These are phyloP conservation scores for Gossypium gossypioides DNA, from an alignment of 441 rosid genomes.

Conservation along the genomic window DNA sequence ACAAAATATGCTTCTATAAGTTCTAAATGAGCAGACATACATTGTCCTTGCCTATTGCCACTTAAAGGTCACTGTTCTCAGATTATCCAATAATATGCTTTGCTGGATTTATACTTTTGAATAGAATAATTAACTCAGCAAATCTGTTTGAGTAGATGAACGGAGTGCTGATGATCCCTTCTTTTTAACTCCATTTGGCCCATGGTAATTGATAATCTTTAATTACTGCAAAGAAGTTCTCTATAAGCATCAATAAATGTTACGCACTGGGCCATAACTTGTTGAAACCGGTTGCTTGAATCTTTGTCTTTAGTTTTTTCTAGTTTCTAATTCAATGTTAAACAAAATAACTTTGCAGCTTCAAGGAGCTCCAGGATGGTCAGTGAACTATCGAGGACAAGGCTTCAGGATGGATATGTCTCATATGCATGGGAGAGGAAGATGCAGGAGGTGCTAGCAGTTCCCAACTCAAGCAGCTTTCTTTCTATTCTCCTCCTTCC, in stretches of 20 bases:
- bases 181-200: neutral
- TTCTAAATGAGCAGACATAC: neutral
- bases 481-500: constrained; percentile 83
- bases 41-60: neutral
- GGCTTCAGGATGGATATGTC: constrained; percentile 84
- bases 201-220: neutral
- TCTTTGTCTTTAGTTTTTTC: neutral
- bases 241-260: neutral
- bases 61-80: neutral
- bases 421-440: constrained; percentile 70
- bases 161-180: neutral
- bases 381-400: constrained; percentile 52
- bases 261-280: neutral
- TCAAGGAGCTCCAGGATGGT: constrained; percentile 72
- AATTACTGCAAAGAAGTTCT: neutral
- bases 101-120: neutral
- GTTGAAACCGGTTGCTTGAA: neutral
- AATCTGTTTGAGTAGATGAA: neutral
- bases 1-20: neutral
- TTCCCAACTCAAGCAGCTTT: constrained; percentile 77
- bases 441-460: constrained; percentile 54
- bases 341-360: constrained; percentile 28
- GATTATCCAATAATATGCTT: neutral
- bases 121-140: neutral
- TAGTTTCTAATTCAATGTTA: constrained; percentile 4